Percentiles rank a stretch among this genome's conserved stretches.
Evolutionary conservation across 306 rosid genomes (phyloP).

Genomic region (Cicer judaicum): DNA sequence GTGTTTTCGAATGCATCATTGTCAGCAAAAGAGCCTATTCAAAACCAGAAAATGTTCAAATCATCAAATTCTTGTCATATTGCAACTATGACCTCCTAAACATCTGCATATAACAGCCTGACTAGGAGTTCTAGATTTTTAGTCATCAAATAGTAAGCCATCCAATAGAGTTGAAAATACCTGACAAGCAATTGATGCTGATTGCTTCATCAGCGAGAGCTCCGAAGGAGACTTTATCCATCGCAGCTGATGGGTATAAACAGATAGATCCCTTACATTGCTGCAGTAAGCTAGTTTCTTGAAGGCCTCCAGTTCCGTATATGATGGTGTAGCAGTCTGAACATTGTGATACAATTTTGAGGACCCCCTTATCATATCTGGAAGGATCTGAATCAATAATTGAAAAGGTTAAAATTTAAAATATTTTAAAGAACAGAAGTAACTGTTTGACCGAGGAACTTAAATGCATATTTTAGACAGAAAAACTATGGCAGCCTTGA

Average conservation of each 20-base stretch:
- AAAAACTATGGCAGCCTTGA: conserved; percentile 27
- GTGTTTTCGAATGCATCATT: conserved; percentile 75
- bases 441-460: conserved; percentile 16
- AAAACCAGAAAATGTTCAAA: conserved; percentile 44
- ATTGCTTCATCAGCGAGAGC: conserved; percentile 82
- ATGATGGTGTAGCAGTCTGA: conserved; percentile 70
- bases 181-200: conserved; percentile 95
- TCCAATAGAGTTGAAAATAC: conserved; percentile 51
- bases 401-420: conserved; percentile 42
- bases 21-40: conserved; percentile 86
- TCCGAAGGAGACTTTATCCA: conserved; percentile 91
- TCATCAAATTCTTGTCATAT: conserved; percentile 15
- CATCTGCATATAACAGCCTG: conserved; percentile 36
- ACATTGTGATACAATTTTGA: conserved; percentile 76
- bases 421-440: conserved; percentile 15
- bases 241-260: conserved; percentile 71
- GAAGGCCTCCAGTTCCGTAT: conserved; percentile 70
- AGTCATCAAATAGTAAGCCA: conserved; percentile 18
- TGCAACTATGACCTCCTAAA: conserved; percentile 22
- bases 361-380: conserved; percentile 70
- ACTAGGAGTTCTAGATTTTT: conserved; percentile 8
- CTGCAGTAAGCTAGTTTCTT: conserved; percentile 57
- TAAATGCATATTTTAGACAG: conserved; percentile 12
- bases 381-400: conserved; percentile 81
- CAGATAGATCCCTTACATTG: conserved; percentile 63